These are phyloP conservation scores for Escallonia rubra DNA, from an alignment of 129 eudicot genomes.

Conservation along the genomic window DNA sequence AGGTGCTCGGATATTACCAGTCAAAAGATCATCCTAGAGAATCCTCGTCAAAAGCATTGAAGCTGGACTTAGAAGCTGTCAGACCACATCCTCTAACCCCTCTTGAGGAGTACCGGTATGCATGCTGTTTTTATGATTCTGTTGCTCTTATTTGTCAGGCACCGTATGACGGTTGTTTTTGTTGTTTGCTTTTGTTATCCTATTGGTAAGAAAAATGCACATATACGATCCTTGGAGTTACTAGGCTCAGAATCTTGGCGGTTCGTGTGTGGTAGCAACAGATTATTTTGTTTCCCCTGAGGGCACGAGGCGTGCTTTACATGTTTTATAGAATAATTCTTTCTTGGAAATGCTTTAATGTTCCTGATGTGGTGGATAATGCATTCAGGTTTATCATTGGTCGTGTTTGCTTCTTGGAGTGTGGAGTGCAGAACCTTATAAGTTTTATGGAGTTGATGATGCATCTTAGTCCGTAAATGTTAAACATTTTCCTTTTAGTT, in stretches of 20 bases:
- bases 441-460: no score
- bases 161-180: neutral
- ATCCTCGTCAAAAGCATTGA: conserved; percentile 67
- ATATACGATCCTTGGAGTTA: neutral
- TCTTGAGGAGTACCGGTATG: conserved; percentile 91
- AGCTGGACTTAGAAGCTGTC: conserved; percentile 77
- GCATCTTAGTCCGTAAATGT: no score
- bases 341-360: no score
- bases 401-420: no score
- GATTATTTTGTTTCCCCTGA: no score
- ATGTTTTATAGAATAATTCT: no score
- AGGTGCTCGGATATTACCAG: conserved; percentile 82
- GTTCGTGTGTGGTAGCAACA: neutral
- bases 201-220: no score
- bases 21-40: conserved; percentile 77
- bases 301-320: no score
- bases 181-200: neutral
- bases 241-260: neutral
- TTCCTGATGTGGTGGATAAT: no score
- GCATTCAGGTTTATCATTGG: no score
- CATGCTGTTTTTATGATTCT: neutral
- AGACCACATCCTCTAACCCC: conserved; percentile 82
- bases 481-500: no score
- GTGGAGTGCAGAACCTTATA: no score
- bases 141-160: neutral